Conservation (phyloP, 768 basidiomycete genomes). For the Scleroderma bovista region DNA sequence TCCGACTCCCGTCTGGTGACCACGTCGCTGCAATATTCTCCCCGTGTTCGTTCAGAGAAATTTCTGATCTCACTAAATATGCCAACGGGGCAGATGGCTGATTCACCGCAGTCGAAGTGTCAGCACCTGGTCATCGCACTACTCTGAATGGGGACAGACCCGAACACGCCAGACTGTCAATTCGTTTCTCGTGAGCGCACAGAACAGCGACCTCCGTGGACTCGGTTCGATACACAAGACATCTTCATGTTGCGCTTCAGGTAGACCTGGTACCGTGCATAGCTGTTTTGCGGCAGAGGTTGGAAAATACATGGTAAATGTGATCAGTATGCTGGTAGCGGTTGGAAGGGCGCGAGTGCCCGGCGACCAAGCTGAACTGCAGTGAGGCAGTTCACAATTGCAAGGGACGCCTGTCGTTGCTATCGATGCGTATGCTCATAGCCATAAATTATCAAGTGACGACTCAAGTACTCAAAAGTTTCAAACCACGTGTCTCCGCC, state of each 20-base stretch:
- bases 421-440: too few relatives aligned
- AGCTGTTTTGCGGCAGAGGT: constrained; percentile 73
- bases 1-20: constrained; percentile 75
- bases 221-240: constrained; percentile 57
- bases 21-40: constrained; percentile 69
- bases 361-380: too few relatives aligned
- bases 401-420: too few relatives aligned
- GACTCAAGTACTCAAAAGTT: not conserved
- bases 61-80: constrained; percentile 67
- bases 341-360: too few relatives aligned
- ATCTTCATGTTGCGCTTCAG: constrained; percentile 52
- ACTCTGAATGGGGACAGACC: constrained; percentile 37
- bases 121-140: not conserved
- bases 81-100: constrained; percentile 72
- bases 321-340: not conserved
- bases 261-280: constrained; percentile 62
- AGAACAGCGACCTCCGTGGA: constrained; percentile 74
- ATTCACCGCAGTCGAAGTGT: constrained; percentile 4
- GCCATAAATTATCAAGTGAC: too few relatives aligned
- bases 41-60: constrained; percentile 81
- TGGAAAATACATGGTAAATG: constrained; percentile 81
- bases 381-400: too few relatives aligned
- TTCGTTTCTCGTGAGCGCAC: constrained; percentile 64
- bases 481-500: not conserved
- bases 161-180: constrained; percentile 79